Percentiles rank a stretch among this genome's conserved stretches.
phyloP scores from a whole-genome alignment of 2,329 filamentous ascomycete genomes.

The Ustilaginoidea virens region DNA sequence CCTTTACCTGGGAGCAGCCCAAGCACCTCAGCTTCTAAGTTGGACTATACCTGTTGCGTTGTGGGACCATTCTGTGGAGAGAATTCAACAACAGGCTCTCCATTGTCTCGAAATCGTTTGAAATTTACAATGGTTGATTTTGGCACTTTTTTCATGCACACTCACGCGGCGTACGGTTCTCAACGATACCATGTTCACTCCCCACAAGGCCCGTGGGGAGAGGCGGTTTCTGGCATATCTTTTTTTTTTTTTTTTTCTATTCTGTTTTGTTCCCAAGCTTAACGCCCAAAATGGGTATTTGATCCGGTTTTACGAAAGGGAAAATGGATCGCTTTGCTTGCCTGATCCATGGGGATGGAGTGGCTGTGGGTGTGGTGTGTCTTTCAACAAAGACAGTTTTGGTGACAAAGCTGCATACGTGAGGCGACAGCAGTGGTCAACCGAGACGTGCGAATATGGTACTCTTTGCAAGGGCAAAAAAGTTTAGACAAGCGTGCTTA shows the following conservation, averaged over 20 bases:
- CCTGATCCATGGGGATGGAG: conserved; percentile 20
- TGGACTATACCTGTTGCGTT: conserved; percentile 2
- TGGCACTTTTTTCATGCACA: conserved; percentile 23
- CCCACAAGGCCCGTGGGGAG: conserved; percentile 16
- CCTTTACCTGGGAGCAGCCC: conserved; percentile 96
- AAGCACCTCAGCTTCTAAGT: conserved; percentile 83
- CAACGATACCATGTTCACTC: conserved; percentile 25
- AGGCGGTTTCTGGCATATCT: conserved; percentile 17
- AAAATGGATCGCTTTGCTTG: conserved; percentile 11
- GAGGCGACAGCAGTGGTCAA: conserved; percentile 16
- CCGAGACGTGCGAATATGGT: conserved; percentile 24
- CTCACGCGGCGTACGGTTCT: conserved; percentile 28
- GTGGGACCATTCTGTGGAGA: conserved; percentile 12
- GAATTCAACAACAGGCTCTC: conserved; percentile 27
- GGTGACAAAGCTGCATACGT: conserved; percentile 22
- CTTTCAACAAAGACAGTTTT: conserved; percentile 31
- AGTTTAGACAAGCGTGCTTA: conserved; percentile 16
- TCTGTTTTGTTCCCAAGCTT: conserved; percentile 9
- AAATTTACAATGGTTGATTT: conserved; percentile 18
- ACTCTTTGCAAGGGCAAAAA: conserved; percentile 18
- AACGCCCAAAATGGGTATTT: no score
- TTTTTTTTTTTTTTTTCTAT: conserved; percentile 7
- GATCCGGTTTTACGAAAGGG: conserved; percentile 7
- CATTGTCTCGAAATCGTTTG: conserved; percentile 14
- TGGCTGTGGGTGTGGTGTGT: no score